Conservation (phyloP, 441 rosid genomes). For the Pelargonium hybrid region DNA sequence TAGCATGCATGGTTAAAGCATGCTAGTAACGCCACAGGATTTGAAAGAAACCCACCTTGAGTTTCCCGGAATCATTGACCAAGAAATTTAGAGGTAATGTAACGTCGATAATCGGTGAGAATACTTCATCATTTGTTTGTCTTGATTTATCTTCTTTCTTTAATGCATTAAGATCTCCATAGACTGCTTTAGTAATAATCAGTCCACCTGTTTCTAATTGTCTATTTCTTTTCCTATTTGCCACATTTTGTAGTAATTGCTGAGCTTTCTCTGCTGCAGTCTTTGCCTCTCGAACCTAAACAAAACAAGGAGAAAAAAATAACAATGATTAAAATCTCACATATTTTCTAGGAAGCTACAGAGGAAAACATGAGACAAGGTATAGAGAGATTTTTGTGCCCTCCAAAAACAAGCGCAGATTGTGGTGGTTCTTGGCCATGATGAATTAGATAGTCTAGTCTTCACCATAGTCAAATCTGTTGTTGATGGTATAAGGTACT, state of each 20-base stretch:
- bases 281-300: slow-evolving; percentile 69
- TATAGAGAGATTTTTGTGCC: background rate
- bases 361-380: background rate
- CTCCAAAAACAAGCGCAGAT: slow-evolving; percentile 1
- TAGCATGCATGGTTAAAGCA: background rate
- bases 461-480: background rate
- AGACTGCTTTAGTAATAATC: slow-evolving; percentile 58
- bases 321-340: background rate
- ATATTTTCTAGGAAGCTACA: background rate
- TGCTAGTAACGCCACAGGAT: background rate
- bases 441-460: background rate
- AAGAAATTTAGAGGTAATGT: slow-evolving; percentile 85
- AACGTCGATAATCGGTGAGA: slow-evolving; percentile 64
- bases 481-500: background rate
- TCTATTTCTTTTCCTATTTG: slow-evolving; percentile 63
- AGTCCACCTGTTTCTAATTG: slow-evolving; percentile 69
- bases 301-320: background rate
- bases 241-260: slow-evolving; percentile 61
- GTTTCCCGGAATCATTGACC: slow-evolving; percentile 69
- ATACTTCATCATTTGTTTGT: slow-evolving; percentile 29
- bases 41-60: slow-evolving; percentile 44
- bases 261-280: slow-evolving; percentile 70
- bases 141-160: slow-evolving; percentile 35
- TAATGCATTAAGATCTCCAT: slow-evolving; percentile 56
- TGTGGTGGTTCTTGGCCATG: background rate